phyloP scores from a whole-genome alignment of 2,329 filamentous ascomycete genomes.

The Fusarium incarnatum region DNA sequence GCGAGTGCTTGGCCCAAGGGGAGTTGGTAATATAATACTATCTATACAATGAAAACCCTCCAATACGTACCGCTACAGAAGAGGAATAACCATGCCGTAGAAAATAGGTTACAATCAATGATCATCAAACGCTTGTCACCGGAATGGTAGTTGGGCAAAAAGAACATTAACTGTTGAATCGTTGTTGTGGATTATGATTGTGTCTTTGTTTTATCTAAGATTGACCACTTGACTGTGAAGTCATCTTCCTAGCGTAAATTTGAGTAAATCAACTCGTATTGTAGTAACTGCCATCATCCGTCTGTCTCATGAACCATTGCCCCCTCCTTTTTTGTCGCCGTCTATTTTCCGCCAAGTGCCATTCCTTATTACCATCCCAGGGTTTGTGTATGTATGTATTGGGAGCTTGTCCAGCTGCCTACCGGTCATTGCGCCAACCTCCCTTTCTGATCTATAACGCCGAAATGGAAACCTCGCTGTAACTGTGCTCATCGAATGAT shows the following conservation, averaged over 20 bases:
- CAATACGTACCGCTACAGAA: conserved; percentile 4
- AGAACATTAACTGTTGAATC: not conserved
- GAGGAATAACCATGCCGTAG: not conserved
- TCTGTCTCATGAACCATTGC: conserved; percentile 31
- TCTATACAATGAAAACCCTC: not conserved
- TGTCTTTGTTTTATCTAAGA: conserved; percentile 34
- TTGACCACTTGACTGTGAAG: conserved; percentile 8
- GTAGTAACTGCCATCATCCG: conserved; percentile 26
- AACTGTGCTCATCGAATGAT: conserved; percentile 12
- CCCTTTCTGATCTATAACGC: conserved; percentile 35
- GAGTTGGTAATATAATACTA: conserved; percentile 8
- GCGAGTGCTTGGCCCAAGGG: not conserved
- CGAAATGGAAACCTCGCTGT: conserved; percentile 35
- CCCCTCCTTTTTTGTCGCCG: conserved; percentile 6
- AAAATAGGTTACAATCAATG: not conserved
- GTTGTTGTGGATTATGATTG: conserved; percentile 2
- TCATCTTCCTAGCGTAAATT: conserved; percentile 6
- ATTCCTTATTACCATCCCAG: conserved; percentile 26
- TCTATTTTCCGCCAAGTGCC: conserved; percentile 13
- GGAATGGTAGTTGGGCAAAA: not conserved
- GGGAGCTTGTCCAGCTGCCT: conserved; percentile 6
- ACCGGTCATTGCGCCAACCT: conserved; percentile 20
- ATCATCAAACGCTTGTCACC: not conserved
- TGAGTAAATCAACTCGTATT: conserved; percentile 16
- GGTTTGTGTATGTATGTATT: conserved; percentile 8